Percentiles rank a stretch among this genome's conserved stretches.
Evolutionary conservation across 2,329 filamentous ascomycete species (phyloP).

Genomic region (Pseudogymnoascus sp.): DNA sequence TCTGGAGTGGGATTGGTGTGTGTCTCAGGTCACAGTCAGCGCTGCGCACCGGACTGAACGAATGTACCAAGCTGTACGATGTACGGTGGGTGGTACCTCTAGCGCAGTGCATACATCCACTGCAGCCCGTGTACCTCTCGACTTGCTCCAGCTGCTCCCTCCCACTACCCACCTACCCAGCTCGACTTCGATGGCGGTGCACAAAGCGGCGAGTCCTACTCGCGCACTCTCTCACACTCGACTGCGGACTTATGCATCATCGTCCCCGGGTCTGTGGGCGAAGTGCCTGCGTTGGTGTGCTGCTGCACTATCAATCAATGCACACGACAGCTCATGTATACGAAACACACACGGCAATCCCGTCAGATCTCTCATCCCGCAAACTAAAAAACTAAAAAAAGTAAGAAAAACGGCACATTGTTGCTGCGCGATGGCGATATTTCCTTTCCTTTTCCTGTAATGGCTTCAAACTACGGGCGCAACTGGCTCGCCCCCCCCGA

Average conservation of each 20-base stretch:
- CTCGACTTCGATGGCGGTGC: not conserved
- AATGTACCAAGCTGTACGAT: not conserved
- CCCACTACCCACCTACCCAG: not conserved
- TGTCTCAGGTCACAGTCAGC: constrained; percentile 2
- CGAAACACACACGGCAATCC: constrained; percentile 4
- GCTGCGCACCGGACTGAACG: not conserved
- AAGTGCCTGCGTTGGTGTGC: not conserved
- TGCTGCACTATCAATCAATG: not conserved
- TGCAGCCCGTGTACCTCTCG: constrained; percentile 2
- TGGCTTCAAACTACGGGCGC: not conserved
- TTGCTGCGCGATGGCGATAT: not conserved
- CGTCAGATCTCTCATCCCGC: not conserved
- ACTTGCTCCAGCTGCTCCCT: not conserved
- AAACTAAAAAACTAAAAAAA: not conserved
- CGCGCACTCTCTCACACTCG: not conserved
- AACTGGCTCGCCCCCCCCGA: not conserved
- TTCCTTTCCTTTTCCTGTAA: not conserved
- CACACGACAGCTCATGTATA: constrained; percentile 8
- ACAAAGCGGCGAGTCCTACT: constrained; percentile 5
- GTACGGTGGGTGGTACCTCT: not conserved
- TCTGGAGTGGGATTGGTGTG: not conserved
- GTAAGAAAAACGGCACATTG: too few species aligned
- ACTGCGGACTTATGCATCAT: constrained; percentile 1
- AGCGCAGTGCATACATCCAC: constrained; percentile 3
- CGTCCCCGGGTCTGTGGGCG: constrained; percentile 4